Evolutionary conservation across 2,329 filamentous ascomycete genomes (phyloP), one percentile per base, ranked within the genome.

Genomic region (Colletotrichum noveboracense): DNA sequence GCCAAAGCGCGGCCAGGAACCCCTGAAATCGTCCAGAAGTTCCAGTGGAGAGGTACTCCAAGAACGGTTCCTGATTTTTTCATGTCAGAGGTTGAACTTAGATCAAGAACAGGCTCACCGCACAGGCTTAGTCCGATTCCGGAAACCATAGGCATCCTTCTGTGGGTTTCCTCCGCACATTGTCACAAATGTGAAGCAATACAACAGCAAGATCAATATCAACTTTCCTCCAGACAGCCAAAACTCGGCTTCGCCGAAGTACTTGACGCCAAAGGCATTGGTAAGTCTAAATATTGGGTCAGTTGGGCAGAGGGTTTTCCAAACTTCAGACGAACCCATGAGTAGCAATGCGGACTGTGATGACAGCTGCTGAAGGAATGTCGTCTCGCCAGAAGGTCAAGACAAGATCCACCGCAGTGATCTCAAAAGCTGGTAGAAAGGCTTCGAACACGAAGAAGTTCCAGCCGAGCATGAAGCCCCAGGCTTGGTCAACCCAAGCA

Each of bases 121-220:
- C 8, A 58, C 93, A 0, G 91, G 91, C 7, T 87, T 79, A 18
- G 87, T 88, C 93, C 92, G 94, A 81, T 93, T 92, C 30, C 93
- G 88, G 81, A 95, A 95, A 21, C 93, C 94, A 79, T 92, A 94
- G 4, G 91, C 87, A 79, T 94, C 92, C 67, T 91, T 86, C 5
- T 91, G 81, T 0, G 94, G 94, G 78, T 96, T 96, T 36, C 93
- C 94, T 48, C 94, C 94, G 9, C 95, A 86, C 93, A 95, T 95
- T 66, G 91, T 92, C 79, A 96, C 88, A 80, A 96, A 94, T 18
- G 94, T 95, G 84, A 93, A 95, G 80, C 88, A 85, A 81, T 95
- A 93, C 70, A 95, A 86, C 14, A 92, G 90, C 74, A 93, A 86
- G 79, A 93, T 93, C 62, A 94, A 87, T 30, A 94, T 82, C 58